These are phyloP conservation scores for Populus euphratica DNA, from an alignment of 345 rosid species.

Conservation along the genomic window DNA sequence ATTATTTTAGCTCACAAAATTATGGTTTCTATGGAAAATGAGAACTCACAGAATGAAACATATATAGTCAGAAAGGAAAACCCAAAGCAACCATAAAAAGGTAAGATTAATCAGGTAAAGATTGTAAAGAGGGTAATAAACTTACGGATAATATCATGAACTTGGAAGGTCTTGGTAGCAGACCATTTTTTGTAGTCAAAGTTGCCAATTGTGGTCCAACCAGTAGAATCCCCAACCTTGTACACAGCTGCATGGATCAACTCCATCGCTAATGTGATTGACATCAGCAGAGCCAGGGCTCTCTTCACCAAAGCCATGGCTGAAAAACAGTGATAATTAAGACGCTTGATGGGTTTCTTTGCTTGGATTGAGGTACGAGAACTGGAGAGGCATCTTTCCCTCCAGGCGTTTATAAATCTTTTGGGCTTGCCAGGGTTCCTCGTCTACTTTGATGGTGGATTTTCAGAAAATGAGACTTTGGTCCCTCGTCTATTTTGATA, in stretches of 20 bases:
- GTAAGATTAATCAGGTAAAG: not conserved
- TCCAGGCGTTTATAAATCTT: constrained; percentile 14
- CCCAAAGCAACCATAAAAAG: not conserved
- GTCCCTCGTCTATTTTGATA: not conserved
- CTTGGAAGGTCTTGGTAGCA: constrained; percentile 60
- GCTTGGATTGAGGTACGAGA: not conserved
- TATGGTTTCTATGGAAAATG: not conserved
- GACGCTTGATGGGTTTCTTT: not conserved
- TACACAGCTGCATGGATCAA: constrained; percentile 45
- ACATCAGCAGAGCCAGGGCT: constrained; percentile 20
- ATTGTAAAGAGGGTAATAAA: not conserved
- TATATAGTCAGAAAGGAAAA: not conserved
- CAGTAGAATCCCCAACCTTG: constrained; percentile 86
- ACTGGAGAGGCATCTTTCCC: constrained; percentile 1
- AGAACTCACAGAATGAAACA: not conserved
- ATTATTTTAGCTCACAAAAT: not conserved
- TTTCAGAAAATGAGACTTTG: not conserved
- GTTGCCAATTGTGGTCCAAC: constrained; percentile 91
- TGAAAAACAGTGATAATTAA: not conserved
- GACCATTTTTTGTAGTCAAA: constrained; percentile 84
- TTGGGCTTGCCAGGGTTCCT: not conserved
- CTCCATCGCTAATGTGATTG: constrained; percentile 12
- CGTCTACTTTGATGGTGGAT: not conserved
- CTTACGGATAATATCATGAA: constrained; percentile 75
- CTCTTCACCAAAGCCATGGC: constrained; percentile 20